Conservation (phyloP, 2,329 filamentous ascomycete species). For the Penicillium thymicola region DNA sequence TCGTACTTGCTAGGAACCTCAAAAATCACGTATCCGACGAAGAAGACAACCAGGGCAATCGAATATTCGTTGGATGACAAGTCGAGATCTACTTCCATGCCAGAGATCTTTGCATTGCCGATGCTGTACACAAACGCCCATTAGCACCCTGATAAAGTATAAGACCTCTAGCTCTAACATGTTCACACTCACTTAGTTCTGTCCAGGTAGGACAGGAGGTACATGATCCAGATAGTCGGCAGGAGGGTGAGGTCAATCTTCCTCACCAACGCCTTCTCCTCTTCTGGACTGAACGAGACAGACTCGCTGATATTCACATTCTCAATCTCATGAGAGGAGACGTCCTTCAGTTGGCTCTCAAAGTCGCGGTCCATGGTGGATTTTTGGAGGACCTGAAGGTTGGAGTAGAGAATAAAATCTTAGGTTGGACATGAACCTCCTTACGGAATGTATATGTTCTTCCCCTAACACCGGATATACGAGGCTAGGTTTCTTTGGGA, state of each 20-base stretch:
- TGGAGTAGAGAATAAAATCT: neutral
- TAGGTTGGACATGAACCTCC: neutral
- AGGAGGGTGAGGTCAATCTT: constrained; percentile 46
- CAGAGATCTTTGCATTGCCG: constrained; percentile 27
- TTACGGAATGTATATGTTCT: neutral
- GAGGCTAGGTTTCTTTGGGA: neutral
- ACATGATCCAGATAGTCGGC: constrained; percentile 52
- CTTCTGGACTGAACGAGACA: constrained; percentile 23
- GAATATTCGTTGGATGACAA: constrained; percentile 47
- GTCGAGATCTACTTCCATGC: constrained; percentile 21
- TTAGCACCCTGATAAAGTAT: neutral
- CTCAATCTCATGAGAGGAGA: constrained; percentile 18
- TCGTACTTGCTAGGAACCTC: constrained; percentile 52
- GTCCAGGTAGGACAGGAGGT: constrained; percentile 48
- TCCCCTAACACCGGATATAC: neutral
- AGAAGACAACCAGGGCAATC: constrained; percentile 54
- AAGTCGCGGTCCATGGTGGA: constrained; percentile 1
- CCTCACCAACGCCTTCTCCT: constrained; percentile 46
- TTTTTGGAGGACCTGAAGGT: neutral
- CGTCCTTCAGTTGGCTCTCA: constrained; percentile 6
- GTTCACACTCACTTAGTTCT: constrained; percentile 18
- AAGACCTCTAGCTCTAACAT: neutral
- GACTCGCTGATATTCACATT: constrained; percentile 10
- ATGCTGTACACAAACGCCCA: constrained; percentile 11
- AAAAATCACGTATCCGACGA: constrained; percentile 52